phyloP scores from a whole-genome alignment of 148 eudicot genomes.

The Amaranthus hypochondriacus region DNA sequence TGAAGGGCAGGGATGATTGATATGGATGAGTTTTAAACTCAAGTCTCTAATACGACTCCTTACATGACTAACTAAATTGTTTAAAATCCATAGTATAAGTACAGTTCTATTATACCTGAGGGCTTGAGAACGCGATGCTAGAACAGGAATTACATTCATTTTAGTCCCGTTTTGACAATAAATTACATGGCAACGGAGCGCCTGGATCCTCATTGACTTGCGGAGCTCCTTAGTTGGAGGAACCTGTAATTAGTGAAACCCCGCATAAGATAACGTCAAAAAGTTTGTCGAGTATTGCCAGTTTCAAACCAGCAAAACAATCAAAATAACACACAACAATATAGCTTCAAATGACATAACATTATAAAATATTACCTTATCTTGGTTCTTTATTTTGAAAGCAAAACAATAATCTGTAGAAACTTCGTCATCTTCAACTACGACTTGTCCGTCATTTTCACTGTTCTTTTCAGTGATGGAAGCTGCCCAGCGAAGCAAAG shows the following conservation, averaged over 20 bases:
- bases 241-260: constrained; percentile 39
- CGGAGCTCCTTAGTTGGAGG: constrained; percentile 74
- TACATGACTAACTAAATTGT: background rate
- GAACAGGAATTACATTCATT: constrained; percentile 81
- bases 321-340: background rate
- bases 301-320: background rate
- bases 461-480: constrained; percentile 50
- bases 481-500: constrained; percentile 80
- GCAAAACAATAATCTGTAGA: constrained; percentile 75
- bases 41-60: background rate
- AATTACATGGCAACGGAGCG: constrained; percentile 83
- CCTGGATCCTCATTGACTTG: constrained; percentile 79
- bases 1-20: background rate
- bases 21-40: background rate
- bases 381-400: constrained; percentile 65
- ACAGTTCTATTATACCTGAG: constrained; percentile 47
- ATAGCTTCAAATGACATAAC: background rate
- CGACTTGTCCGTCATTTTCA: constrained; percentile 52
- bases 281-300: background rate
- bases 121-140: constrained; percentile 98
- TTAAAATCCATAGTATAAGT: background rate
- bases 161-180: constrained; percentile 74
- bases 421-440: constrained; percentile 65
- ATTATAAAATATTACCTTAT: constrained; percentile 42
- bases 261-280: background rate